phyloP scores from a whole-genome alignment of 1,139 yeast genomes.

The Hanseniaspora gamundiae region DNA sequence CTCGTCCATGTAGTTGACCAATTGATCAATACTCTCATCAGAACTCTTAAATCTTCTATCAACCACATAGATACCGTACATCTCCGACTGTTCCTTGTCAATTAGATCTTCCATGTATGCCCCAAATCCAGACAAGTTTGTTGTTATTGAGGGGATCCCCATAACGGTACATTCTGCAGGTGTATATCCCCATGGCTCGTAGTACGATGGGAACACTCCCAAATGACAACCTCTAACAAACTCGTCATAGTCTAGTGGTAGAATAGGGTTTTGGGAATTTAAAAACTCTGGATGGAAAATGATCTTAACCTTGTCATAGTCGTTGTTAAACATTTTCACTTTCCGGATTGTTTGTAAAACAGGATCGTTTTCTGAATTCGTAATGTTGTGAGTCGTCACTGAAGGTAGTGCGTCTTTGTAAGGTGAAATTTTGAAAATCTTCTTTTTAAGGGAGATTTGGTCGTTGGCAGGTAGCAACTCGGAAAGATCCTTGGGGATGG shows the following conservation, averaged over 20 bases:
- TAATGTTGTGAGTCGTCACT: constrained; percentile 96
- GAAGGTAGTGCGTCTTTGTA: constrained; percentile 75
- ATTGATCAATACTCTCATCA: constrained; percentile 87
- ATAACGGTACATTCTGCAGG: constrained; percentile 99
- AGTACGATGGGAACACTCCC: constrained; percentile 97
- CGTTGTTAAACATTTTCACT: constrained; percentile 80
- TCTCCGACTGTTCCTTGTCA: constrained; percentile 67
- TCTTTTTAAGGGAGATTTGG: constrained; percentile 77
- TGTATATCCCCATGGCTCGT: constrained; percentile 99
- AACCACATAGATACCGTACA: constrained; percentile 93
- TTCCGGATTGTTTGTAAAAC: constrained; percentile 84
- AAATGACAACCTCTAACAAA: constrained; percentile 96
- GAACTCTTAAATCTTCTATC: constrained; percentile 90
- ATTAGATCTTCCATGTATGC: constrained; percentile 97
- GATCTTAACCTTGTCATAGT: constrained; percentile 85
- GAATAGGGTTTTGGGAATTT: constrained; percentile 87
- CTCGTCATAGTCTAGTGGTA: constrained; percentile 91
- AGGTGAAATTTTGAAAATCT: constrained; percentile 87
- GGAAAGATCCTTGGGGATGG: constrained; percentile 49
- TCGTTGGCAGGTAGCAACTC: constrained; percentile 82
- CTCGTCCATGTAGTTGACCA: constrained; percentile 80
- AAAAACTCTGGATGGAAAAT: constrained; percentile 96
- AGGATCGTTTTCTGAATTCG: constrained; percentile 84
- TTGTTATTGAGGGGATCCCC: constrained; percentile 99
- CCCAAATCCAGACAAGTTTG: constrained; percentile 93